Evolutionary conservation across 306 rosid species (phyloP).

Genomic region (Sophora flavescens): DNA sequence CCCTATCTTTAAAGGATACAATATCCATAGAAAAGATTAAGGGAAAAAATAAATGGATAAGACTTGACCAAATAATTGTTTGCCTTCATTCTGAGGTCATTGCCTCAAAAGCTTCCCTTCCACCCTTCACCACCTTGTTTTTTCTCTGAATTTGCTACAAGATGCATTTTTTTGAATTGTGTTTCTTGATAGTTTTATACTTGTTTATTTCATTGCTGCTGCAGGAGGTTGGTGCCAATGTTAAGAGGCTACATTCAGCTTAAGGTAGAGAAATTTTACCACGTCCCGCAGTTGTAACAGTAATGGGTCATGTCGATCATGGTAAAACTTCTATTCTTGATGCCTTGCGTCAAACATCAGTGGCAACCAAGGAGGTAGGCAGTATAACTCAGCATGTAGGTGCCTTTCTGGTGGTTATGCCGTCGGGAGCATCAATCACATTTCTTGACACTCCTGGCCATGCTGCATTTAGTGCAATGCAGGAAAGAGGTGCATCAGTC

Average conservation of each 20-base stretch:
- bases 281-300: constrained; percentile 90
- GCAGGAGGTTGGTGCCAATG: constrained; percentile 85
- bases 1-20: constrained; percentile 3
- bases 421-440: constrained; percentile 90
- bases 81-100: constrained; percentile 26
- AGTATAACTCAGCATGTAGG: constrained; percentile 98
- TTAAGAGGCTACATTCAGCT: constrained; percentile 80
- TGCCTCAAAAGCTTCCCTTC: constrained; percentile 3
- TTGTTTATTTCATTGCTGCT: constrained; percentile 42
- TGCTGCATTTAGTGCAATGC: constrained; percentile 99
- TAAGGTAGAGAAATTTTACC: constrained; percentile 79
- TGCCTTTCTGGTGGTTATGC: constrained; percentile 92
- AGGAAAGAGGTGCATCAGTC: constrained; percentile 96
- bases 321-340: constrained; percentile 97
- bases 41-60: background rate
- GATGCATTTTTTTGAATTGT: constrained; percentile 25
- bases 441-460: constrained; percentile 99
- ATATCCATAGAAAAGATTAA: constrained; percentile 1
- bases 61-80: constrained; percentile 18
- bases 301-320: constrained; percentile 99
- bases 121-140: background rate
- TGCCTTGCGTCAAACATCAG: constrained; percentile 92
- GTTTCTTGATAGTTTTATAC: constrained; percentile 18
- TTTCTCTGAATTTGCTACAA: constrained; percentile 4
- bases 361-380: constrained; percentile 95